These are phyloP conservation scores for Sherardia arvensis DNA, from an alignment of 257 asterid species.

Conservation along the genomic window DNA sequence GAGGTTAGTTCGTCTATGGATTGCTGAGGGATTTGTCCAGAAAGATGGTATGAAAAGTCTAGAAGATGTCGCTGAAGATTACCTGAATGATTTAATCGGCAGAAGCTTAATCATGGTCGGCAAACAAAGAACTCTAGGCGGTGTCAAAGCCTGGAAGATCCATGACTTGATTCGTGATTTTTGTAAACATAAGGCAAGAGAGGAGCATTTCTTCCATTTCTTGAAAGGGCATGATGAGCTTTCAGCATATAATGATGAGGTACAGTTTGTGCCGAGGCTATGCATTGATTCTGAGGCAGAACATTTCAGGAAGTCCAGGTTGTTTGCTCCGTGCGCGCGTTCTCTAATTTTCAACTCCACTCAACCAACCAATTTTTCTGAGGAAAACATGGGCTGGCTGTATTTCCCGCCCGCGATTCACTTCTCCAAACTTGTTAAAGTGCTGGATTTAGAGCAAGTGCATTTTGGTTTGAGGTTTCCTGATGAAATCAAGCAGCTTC, in stretches of 20 bases:
- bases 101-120: neutral
- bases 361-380: neutral
- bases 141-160: neutral
- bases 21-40: no score
- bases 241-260: neutral
- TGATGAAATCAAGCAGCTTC: neutral
- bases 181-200: neutral
- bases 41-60: no score
- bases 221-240: no score
- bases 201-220: neutral
- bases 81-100: neutral
- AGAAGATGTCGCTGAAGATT: no score
- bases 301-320: neutral
- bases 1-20: neutral
- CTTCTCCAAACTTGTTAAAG: conserved; percentile 1
- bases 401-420: neutral
- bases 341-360: neutral
- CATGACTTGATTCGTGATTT: neutral
- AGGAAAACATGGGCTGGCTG: neutral
- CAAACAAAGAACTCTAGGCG: neutral
- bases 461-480: neutral
- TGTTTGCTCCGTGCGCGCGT: neutral
- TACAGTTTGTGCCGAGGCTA: neutral
- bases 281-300: neutral
- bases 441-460: conserved; percentile 3